phyloP scores from a whole-genome alignment of 371 early-diverging fungal genomes.

The Homolaphlyctis polyrhiza region DNA sequence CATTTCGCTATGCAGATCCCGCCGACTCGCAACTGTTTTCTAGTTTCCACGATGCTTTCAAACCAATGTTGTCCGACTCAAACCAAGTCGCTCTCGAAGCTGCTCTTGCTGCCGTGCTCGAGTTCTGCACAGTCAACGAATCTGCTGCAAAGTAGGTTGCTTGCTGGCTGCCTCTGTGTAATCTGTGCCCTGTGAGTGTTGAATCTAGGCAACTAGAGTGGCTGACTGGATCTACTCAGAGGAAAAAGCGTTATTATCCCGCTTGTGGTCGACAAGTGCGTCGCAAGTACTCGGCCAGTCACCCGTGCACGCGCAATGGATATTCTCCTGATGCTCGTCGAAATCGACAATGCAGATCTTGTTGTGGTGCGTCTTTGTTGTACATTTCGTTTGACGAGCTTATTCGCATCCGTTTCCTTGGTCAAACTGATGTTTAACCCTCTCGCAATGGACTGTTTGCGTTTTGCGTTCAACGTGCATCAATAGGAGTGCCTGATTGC shows the following conservation, averaged over 20 bases:
- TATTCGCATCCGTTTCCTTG: background rate
- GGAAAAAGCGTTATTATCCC: slow-evolving; percentile 54
- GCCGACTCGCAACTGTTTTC: slow-evolving; percentile 58
- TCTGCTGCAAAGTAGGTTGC: slow-evolving; percentile 59
- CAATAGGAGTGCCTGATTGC: slow-evolving; percentile 8
- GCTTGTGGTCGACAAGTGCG: slow-evolving; percentile 80
- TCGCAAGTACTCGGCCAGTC: slow-evolving; percentile 76
- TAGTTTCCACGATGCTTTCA: slow-evolving; percentile 62
- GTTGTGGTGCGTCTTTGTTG: slow-evolving; percentile 13
- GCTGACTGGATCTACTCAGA: too few relatives aligned
- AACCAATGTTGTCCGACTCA: slow-evolving; percentile 77
- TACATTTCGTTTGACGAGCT: too few relatives aligned
- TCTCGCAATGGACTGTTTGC: background rate
- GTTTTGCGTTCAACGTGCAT: background rate
- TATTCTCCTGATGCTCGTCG: slow-evolving; percentile 76
- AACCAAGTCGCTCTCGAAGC: slow-evolving; percentile 92
- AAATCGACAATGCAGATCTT: slow-evolving; percentile 57
- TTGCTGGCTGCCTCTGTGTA: background rate
- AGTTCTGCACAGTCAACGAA: slow-evolving; percentile 79
- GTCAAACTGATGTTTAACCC: background rate
- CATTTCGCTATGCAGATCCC: slow-evolving; percentile 46
- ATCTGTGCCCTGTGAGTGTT: too few relatives aligned
- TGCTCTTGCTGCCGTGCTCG: slow-evolving; percentile 67
- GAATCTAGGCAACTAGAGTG: too few relatives aligned
- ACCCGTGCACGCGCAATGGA: slow-evolving; percentile 76